Evolutionary conservation across 2,329 filamentous ascomycete genomes (phyloP).

Genomic region (Botrytis sinoallii): DNA sequence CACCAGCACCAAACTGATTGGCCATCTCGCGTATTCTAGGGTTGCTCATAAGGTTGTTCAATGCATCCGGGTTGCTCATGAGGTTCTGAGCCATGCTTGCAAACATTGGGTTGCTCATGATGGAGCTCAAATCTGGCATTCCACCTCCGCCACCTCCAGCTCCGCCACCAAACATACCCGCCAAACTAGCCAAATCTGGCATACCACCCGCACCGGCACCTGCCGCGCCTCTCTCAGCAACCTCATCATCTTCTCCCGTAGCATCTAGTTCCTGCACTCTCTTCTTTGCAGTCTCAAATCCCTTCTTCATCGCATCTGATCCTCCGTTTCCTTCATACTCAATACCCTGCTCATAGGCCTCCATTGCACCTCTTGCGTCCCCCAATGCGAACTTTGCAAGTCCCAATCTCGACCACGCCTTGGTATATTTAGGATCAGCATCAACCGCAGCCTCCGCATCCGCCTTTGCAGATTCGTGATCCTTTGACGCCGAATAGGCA

Average conservation of each 20-base stretch:
- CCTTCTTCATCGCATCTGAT: slow-evolving; percentile 96
- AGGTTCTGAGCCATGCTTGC: slow-evolving; percentile 93
- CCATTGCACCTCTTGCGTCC: slow-evolving; percentile 87
- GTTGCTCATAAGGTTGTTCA: slow-evolving; percentile 92
- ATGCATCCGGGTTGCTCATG: slow-evolving; percentile 93
- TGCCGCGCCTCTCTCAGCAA: slow-evolving; percentile 47
- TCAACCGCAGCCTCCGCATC: slow-evolving; percentile 90
- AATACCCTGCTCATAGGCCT: slow-evolving; percentile 90
- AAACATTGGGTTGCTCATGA: slow-evolving; percentile 99
- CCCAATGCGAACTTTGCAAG: slow-evolving; percentile 89
- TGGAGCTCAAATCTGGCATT: slow-evolving; percentile 80
- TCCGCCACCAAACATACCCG: slow-evolving; percentile 66
- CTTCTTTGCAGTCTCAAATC: slow-evolving; percentile 87
- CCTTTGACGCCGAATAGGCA: slow-evolving; percentile 78
- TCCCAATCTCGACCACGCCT: slow-evolving; percentile 92
- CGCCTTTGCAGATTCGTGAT: slow-evolving; percentile 78
- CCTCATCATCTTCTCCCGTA: slow-evolving; percentile 46
- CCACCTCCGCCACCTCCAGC: slow-evolving; percentile 61
- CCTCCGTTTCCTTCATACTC: slow-evolving; percentile 91
- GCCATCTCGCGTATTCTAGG: slow-evolving; percentile 86
- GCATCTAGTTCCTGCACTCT: slow-evolving; percentile 76
- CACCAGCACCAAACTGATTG: slow-evolving; percentile 65
- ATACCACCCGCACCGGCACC: slow-evolving; percentile 58
- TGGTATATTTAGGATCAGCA: slow-evolving; percentile 89
- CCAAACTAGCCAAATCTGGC: slow-evolving; percentile 68